phyloP scores from a whole-genome alignment of 768 basidiomycete genomes.

The Russula lepida region DNA sequence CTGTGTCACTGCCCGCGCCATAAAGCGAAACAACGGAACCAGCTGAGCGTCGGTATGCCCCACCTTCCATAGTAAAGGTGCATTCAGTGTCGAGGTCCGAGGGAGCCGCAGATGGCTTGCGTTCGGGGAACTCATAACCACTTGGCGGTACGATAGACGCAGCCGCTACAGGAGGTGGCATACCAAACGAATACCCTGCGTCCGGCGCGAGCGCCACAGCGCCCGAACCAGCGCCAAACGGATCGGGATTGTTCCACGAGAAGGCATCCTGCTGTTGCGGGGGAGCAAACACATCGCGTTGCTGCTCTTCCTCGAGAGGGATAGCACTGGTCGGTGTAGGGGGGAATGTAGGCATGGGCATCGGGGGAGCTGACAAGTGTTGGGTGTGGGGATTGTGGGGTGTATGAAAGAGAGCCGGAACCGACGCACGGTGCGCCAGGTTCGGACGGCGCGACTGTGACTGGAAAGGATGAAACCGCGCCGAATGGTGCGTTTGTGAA shows the following conservation, averaged over 20 bases:
- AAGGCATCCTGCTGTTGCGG: constrained; percentile 7
- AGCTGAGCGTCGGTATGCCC: constrained; percentile 14
- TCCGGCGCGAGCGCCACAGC: constrained; percentile 14
- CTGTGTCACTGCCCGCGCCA: constrained; percentile 13
- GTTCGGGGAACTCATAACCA: constrained; percentile 19
- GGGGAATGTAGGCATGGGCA: constrained; percentile 1
- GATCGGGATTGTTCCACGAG: constrained; percentile 19
- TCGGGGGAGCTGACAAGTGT: constrained; percentile 1
- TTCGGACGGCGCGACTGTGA: constrained; percentile 12
- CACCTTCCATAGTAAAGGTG: neutral
- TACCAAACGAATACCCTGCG: constrained; percentile 19
- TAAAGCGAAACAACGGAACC: constrained; percentile 16
- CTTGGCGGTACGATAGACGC: neutral
- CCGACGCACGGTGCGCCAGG: constrained; percentile 19
- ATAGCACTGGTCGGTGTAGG: constrained; percentile 1
- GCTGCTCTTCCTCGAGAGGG: constrained; percentile 10
- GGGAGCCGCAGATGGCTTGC: constrained; percentile 9
- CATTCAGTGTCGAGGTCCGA: constrained; percentile 10
- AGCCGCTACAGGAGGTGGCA: neutral
- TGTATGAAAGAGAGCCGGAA: constrained; percentile 13
- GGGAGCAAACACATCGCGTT: neutral
- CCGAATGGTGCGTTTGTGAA: neutral
- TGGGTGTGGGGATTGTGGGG: neutral
- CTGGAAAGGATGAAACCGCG: constrained; percentile 13
- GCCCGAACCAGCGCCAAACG: constrained; percentile 6